These are phyloP conservation scores for Neonectria coccinea DNA, from an alignment of 2,329 filamentous ascomycete species.

Conservation along the genomic window DNA sequence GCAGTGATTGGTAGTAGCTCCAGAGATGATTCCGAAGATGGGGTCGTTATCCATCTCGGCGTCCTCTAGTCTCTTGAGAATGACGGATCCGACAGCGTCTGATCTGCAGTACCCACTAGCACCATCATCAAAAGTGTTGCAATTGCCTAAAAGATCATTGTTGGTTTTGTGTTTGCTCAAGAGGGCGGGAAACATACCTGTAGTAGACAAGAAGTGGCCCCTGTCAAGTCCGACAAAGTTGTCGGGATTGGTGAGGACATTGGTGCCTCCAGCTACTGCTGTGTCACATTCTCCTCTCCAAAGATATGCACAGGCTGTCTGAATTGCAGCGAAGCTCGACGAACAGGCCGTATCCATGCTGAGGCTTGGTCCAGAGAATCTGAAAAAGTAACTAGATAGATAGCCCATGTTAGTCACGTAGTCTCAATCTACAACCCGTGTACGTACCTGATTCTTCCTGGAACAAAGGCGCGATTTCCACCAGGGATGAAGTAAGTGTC, in stretches of 20 bases:
- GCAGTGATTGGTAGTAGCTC: slow-evolving; percentile 40
- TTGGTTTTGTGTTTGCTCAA: not conserved
- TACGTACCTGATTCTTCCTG: slow-evolving; percentile 38
- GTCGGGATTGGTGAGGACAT: slow-evolving; percentile 74
- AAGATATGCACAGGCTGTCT: slow-evolving; percentile 68
- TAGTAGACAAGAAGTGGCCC: slow-evolving; percentile 72
- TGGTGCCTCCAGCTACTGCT: slow-evolving; percentile 73
- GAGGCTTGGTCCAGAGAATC: slow-evolving; percentile 77
- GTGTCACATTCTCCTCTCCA: slow-evolving; percentile 74
- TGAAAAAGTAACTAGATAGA: slow-evolving; percentile 75
- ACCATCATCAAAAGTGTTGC: slow-evolving; percentile 81
- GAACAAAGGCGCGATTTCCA: slow-evolving; percentile 40
- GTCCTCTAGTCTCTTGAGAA: slow-evolving; percentile 73
- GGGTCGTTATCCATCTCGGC: slow-evolving; percentile 37
- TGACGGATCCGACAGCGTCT: slow-evolving; percentile 79
- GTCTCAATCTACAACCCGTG: not conserved
- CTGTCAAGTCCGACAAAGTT: slow-evolving; percentile 73
- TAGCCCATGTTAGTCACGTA: not conserved
- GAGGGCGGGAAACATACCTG: slow-evolving; percentile 12
- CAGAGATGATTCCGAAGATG: slow-evolving; percentile 39
- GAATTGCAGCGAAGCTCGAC: slow-evolving; percentile 77
- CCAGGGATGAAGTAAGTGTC: slow-evolving; percentile 67
- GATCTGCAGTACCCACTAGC: slow-evolving; percentile 88
- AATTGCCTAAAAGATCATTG: slow-evolving; percentile 8
- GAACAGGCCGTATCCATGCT: slow-evolving; percentile 82